These are phyloP conservation scores for Malus asiatica DNA, from an alignment of 306 rosid species.

Conservation along the genomic window DNA sequence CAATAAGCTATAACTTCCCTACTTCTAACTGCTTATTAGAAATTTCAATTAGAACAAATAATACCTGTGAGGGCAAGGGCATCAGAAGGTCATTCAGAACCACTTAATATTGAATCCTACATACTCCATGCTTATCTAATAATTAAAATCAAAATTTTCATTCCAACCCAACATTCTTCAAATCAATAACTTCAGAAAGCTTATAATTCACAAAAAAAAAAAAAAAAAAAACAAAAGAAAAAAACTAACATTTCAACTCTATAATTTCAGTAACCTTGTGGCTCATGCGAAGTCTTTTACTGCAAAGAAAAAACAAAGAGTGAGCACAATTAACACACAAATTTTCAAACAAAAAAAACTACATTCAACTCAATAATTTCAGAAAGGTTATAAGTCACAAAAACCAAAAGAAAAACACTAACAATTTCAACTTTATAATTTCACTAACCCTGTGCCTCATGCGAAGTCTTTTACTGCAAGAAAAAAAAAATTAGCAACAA, in stretches of 20 bases:
- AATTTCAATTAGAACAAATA: neutral
- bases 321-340: neutral
- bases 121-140: conserved; percentile 62
- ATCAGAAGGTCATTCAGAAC: conserved; percentile 41
- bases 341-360: neutral
- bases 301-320: conserved; percentile 15
- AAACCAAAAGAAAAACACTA: too few relatives aligned
- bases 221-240: too few relatives aligned
- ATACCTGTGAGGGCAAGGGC: conserved; percentile 77
- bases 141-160: neutral
- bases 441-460: too few relatives aligned
- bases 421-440: too few relatives aligned
- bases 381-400: too few relatives aligned
- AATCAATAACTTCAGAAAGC: neutral
- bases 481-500: too few relatives aligned
- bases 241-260: neutral
- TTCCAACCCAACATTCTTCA: neutral
- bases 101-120: conserved; percentile 35
- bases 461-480: too few relatives aligned
- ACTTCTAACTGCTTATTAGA: neutral
- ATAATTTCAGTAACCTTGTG: conserved; percentile 67
- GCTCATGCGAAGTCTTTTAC: conserved; percentile 58
- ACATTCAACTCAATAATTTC: neutral
- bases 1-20: neutral
- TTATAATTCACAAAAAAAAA: neutral